Percentiles rank a stretch among this genome's conserved stretches.
phyloP scores from a whole-genome alignment of 768 basidiomycete species.

The Symmetrospora coprosmae region DNA sequence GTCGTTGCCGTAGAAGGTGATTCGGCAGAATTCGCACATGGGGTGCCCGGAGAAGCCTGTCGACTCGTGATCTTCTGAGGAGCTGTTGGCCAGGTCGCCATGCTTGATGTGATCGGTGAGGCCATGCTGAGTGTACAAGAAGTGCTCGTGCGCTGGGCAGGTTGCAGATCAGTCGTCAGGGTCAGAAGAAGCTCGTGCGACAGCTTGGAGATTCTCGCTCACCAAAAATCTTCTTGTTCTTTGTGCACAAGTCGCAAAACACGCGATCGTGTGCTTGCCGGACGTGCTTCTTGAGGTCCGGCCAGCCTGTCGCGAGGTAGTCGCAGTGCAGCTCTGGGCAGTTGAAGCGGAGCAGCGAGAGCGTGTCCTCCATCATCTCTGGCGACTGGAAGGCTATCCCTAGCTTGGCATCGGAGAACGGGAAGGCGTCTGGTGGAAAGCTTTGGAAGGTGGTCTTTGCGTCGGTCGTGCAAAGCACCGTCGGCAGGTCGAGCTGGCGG shows the following conservation, averaged over 20 bases:
- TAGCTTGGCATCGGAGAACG: conserved; percentile 39
- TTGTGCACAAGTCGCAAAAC: conserved; percentile 79
- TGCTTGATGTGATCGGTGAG: conserved; percentile 39
- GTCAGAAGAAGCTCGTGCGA: background rate
- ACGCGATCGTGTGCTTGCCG: conserved; percentile 58
- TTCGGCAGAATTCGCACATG: conserved; percentile 72
- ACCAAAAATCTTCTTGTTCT: conserved; percentile 75
- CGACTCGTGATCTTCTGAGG: conserved; percentile 1
- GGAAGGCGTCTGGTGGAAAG: conserved; percentile 24
- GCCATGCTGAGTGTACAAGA: conserved; percentile 50
- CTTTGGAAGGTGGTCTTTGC: conserved; percentile 28
- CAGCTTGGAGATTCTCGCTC: background rate
- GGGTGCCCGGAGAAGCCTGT: conserved; percentile 33
- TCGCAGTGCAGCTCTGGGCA: conserved; percentile 71
- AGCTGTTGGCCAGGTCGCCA: conserved; percentile 48
- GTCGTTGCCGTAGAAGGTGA: conserved; percentile 84
- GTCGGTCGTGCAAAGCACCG: conserved; percentile 32
- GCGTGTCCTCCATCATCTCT: conserved; percentile 88
- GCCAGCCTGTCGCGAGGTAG: conserved; percentile 74
- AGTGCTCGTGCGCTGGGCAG: conserved; percentile 63
- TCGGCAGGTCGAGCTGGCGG: conserved; percentile 30
- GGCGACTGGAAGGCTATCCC: conserved; percentile 71
- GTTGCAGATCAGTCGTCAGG: background rate
- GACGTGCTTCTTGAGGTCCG: conserved; percentile 70
- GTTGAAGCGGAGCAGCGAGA: conserved; percentile 82